Evolutionary conservation across 306 rosid species (phyloP).

Genomic region (Oxytropis ochrocephala): DNA sequence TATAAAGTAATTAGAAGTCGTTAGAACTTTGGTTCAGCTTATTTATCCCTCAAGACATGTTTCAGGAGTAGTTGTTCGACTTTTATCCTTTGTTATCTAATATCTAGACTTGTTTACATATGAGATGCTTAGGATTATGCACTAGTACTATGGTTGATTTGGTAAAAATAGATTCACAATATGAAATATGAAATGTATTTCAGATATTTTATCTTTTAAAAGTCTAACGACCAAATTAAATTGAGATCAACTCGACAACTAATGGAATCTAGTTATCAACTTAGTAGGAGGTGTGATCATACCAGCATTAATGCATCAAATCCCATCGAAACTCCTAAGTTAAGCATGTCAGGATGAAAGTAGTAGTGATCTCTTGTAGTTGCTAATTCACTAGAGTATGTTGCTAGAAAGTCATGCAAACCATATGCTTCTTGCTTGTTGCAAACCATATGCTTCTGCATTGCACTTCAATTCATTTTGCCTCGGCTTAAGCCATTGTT

Average conservation of each 20-base stretch:
- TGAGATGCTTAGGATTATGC: not conserved
- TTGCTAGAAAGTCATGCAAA: no score
- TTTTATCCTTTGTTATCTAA: not conserved
- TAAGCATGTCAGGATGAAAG: no score
- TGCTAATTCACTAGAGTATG: no score
- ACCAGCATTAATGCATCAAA: no score
- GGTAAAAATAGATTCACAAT: not conserved
- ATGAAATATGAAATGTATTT: not conserved
- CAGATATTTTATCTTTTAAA: not conserved
- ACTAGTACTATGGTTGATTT: not conserved
- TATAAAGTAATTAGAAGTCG: not conserved
- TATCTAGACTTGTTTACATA: not conserved
- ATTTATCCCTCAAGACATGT: not conserved
- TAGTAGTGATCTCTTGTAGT: no score
- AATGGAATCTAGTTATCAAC: not conserved
- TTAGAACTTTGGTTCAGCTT: not conserved
- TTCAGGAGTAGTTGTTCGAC: not conserved
- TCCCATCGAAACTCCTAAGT: no score
- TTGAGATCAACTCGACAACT: not conserved
- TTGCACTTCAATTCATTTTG: no score
- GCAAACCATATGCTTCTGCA: no score
- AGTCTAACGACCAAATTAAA: not conserved
- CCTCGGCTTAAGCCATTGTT: no score
- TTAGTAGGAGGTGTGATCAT: no score
- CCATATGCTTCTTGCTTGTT: no score